Evolutionary conservation across 345 rosid species (phyloP).

Genomic region (Hirschfeldia incana): DNA sequence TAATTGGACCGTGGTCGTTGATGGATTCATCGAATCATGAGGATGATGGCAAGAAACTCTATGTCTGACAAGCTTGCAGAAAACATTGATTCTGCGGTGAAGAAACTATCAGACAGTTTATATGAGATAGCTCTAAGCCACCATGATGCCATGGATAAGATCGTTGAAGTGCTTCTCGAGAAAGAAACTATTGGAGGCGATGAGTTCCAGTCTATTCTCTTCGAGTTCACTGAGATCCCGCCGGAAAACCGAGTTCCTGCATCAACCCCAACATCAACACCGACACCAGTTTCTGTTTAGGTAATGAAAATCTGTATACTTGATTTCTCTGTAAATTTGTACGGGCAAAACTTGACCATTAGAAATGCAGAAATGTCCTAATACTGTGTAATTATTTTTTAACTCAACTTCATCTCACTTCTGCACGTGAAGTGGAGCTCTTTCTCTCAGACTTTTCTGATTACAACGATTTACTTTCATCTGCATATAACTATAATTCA

Average conservation of each 20-base stretch:
- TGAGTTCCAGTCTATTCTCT: slow-evolving; percentile 90
- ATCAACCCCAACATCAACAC: slow-evolving; percentile 45
- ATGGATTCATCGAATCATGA: slow-evolving; percentile 89
- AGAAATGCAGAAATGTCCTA: slow-evolving; percentile 17
- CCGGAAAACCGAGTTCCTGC: slow-evolving; percentile 67
- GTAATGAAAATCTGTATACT: slow-evolving; percentile 32
- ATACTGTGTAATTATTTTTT: background rate
- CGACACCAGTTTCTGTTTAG: slow-evolving; percentile 45
- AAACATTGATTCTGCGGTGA: slow-evolving; percentile 78
- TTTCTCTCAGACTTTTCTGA: background rate
- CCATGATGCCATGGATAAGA: slow-evolving; percentile 94
- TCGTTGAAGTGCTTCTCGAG: slow-evolving; percentile 91
- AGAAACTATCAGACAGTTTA: slow-evolving; percentile 79
- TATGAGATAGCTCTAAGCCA: slow-evolving; percentile 79
- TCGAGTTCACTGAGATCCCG: slow-evolving; percentile 90
- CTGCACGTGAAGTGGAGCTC: slow-evolving; percentile 4
- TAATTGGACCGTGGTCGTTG: slow-evolving; percentile 97
- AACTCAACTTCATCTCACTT: slow-evolving; percentile 7
- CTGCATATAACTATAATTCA: background rate
- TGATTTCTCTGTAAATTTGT: slow-evolving; percentile 31
- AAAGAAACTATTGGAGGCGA: slow-evolving; percentile 88
- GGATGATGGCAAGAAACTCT: slow-evolving; percentile 99
- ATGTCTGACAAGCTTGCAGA: slow-evolving; percentile 98
- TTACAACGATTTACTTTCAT: slow-evolving; percentile 6
- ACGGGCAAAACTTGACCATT: slow-evolving; percentile 15